These are phyloP conservation scores for Oryza australiensis DNA, from an alignment of 176 grass and related monocot genomes.

Conservation along the genomic window DNA sequence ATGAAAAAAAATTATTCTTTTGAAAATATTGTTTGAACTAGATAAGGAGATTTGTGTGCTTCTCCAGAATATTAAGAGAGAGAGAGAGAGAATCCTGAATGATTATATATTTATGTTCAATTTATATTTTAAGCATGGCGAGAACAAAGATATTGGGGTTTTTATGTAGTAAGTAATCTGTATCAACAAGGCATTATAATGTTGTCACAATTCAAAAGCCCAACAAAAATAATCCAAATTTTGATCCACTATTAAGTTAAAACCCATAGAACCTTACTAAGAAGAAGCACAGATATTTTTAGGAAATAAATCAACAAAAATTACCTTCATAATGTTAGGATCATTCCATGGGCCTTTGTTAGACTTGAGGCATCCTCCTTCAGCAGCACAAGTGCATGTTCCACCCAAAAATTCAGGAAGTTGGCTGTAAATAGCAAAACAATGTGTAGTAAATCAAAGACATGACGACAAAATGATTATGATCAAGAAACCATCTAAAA, in stretches of 20 bases:
- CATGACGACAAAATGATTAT: background rate
- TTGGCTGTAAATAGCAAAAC: conserved; percentile 59
- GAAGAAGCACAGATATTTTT: background rate
- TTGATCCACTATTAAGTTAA: background rate
- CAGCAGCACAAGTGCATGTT: conserved; percentile 62
- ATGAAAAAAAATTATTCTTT: background rate
- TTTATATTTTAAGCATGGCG: background rate
- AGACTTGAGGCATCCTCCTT: conserved; percentile 81
- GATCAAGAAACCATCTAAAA: conserved; percentile 6
- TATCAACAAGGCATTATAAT: conserved; percentile 17
- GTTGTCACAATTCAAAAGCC: background rate
- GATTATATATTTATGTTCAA: background rate
- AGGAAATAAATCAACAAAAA: background rate
- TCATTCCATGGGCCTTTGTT: conserved; percentile 98
- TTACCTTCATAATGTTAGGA: conserved; percentile 85
- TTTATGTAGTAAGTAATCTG: background rate
- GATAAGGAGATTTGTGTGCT: background rate
- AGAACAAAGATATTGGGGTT: background rate
- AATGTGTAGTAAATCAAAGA: background rate
- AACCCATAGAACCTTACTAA: background rate
- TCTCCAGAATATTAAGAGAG: background rate
- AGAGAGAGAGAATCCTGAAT: background rate
- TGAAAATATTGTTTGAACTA: background rate
- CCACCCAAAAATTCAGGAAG: conserved; percentile 95
- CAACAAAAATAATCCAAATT: conserved; percentile 22